These are phyloP conservation scores for Lactarius hatsudake DNA, from an alignment of 768 basidiomycete species.

Conservation along the genomic window DNA sequence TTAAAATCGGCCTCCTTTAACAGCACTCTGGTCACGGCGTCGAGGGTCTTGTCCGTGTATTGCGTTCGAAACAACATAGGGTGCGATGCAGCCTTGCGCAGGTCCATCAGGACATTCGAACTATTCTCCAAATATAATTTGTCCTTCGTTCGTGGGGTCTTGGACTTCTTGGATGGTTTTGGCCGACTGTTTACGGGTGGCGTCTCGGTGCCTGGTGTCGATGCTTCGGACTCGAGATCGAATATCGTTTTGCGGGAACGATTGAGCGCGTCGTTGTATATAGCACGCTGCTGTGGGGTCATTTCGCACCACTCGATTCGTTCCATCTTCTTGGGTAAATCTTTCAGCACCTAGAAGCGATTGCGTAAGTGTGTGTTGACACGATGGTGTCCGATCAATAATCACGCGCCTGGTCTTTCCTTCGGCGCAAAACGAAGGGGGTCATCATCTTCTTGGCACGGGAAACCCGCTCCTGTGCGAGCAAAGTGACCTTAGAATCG, in stretches of 20 bases:
- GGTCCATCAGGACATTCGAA: conserved; percentile 94
- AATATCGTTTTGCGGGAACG: conserved; percentile 80
- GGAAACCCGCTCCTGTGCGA: conserved; percentile 90
- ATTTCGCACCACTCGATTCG: conserved; percentile 95
- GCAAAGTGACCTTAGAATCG: conserved; percentile 82
- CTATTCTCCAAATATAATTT: conserved; percentile 77
- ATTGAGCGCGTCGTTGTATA: conserved; percentile 84
- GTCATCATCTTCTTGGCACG: conserved; percentile 99
- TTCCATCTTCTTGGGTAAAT: conserved; percentile 90
- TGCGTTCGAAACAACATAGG: conserved; percentile 91
- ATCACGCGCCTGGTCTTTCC: conserved; percentile 80
- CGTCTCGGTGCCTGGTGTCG: conserved; percentile 34
- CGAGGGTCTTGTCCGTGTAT: conserved; percentile 75
- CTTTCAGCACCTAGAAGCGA: conserved; percentile 70
- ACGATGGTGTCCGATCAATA: not conserved
- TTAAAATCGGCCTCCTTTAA: conserved; percentile 92
- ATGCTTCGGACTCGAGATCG: conserved; percentile 39
- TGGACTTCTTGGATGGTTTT: conserved; percentile 47
- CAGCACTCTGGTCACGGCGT: conserved; percentile 73
- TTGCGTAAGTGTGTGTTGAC: not conserved
- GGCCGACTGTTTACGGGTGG: conserved; percentile 32
- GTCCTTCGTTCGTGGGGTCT: conserved; percentile 49
- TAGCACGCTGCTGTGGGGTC: conserved; percentile 74
- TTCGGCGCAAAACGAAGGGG: conserved; percentile 93
- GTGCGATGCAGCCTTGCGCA: conserved; percentile 94